Percentiles rank a stretch among this genome's conserved stretches.
These are phyloP conservation scores for Backusella circina DNA, from an alignment of 192 early-diverging fungal species.

Conservation along the genomic window DNA sequence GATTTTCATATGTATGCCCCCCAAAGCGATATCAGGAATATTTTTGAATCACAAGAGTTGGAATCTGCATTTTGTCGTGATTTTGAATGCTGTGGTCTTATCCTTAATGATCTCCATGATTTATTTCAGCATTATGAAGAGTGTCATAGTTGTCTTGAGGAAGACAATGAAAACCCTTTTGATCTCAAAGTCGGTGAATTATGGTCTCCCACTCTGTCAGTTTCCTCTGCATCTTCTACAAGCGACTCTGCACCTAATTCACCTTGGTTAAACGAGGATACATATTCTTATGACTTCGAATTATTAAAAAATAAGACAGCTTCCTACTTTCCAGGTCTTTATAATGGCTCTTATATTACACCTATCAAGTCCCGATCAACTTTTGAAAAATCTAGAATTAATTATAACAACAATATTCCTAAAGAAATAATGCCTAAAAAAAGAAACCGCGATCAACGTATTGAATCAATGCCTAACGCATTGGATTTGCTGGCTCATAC, in stretches of 20 bases:
- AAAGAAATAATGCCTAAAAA: constrained; percentile 10
- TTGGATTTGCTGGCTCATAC: constrained; percentile 22
- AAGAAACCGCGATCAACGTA: constrained; percentile 1
- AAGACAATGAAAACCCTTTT: constrained; percentile 41
- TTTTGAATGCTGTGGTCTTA: constrained; percentile 91
- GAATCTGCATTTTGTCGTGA: constrained; percentile 92
- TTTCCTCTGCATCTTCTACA: not conserved
- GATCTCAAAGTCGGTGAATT: not conserved
- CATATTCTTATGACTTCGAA: constrained; percentile 2
- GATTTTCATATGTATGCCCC: constrained; percentile 24
- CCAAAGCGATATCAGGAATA: constrained; percentile 8
- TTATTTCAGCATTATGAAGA: constrained; percentile 97
- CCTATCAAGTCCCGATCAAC: not conserved
- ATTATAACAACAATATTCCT: not conserved
- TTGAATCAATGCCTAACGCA: not conserved
- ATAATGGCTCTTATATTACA: not conserved
- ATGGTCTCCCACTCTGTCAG: constrained; percentile 10
- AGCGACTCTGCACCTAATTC: not conserved
- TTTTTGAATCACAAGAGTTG: constrained; percentile 56
- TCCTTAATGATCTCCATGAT: constrained; percentile 88
- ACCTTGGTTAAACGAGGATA: not conserved
- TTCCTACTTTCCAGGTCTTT: constrained; percentile 12
- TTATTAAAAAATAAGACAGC: constrained; percentile 21
- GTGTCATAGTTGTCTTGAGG: constrained; percentile 82
- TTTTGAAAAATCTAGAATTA: not conserved